A percentile compares a stretch with the other conserved stretches of the same genome.
Conservation (phyloP, 176 grass and related monocot species). For the Luzula sylvatica region DNA sequence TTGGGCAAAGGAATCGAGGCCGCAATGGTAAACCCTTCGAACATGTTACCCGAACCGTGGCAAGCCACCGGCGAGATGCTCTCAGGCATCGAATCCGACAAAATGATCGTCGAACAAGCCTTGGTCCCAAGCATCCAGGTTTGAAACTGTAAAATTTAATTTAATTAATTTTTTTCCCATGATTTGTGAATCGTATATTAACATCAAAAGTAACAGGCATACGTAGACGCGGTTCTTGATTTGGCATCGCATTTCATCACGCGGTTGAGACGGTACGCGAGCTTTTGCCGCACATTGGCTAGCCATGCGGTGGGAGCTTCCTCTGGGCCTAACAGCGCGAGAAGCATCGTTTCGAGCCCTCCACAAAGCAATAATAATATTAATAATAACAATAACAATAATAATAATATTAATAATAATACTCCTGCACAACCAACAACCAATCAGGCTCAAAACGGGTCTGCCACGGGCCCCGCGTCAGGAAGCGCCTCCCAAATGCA, state of each 20-base stretch:
- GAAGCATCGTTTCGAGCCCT: conserved; percentile 77
- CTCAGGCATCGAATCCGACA: conserved; percentile 84
- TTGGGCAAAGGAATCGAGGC: conserved; percentile 95
- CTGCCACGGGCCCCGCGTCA: conserved; percentile 33
- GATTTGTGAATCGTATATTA: conserved; percentile 19
- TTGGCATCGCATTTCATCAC: conserved; percentile 97
- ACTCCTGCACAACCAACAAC: conserved; percentile 53
- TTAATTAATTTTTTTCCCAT: conserved; percentile 15
- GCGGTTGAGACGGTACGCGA: conserved; percentile 89
- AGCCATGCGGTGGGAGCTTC: conserved; percentile 96
- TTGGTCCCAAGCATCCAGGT: conserved; percentile 85
- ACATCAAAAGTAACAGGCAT: no score
- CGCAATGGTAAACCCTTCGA: conserved; percentile 89
- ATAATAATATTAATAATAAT: no score
- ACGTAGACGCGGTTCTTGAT: conserved; percentile 97
- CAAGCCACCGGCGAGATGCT: conserved; percentile 70
- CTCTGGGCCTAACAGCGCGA: conserved; percentile 59
- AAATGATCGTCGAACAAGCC: conserved; percentile 81
- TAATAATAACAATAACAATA: no score
- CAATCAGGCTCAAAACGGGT: conserved; percentile 48
- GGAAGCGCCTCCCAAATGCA: conserved; percentile 98
- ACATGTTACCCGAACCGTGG: conserved; percentile 85
- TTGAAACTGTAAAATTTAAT: conserved; percentile 11
- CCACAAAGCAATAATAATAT: no score
- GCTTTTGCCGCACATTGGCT: conserved; percentile 96